Evolutionary conservation across 1,139 yeast species (phyloP).

Genomic region (Yamadazyma dendronema): DNA sequence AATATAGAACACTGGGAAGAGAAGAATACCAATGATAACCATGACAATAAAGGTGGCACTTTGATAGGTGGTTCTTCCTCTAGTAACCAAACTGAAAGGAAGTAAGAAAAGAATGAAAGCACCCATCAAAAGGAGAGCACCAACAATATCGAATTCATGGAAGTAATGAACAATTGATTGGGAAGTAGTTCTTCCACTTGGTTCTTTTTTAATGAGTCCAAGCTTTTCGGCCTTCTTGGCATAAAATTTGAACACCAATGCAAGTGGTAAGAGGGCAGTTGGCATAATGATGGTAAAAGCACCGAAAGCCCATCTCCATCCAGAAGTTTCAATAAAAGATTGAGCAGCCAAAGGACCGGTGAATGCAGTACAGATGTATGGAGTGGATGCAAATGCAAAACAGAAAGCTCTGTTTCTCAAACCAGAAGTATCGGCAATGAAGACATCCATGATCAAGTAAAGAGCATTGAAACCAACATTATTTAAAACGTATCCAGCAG

Average conservation of each 20-base stretch:
- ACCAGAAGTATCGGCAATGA: conserved; percentile 9
- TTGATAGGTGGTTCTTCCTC: conserved; percentile 4
- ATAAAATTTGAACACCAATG: conserved; percentile 4
- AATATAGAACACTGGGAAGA: conserved; percentile 8
- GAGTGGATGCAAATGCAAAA: conserved; percentile 25
- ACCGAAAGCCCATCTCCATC: conserved; percentile 9
- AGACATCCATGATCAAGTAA: conserved; percentile 7
- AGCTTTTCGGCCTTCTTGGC: conserved; percentile 5
- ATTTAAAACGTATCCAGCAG: conserved; percentile 7
- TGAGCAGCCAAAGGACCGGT: conserved; percentile 8
- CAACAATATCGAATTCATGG: conserved; percentile 7
- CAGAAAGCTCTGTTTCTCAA: conserved; percentile 12
- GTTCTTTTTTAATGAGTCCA: conserved; percentile 3
- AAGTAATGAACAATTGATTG: conserved; percentile 5
- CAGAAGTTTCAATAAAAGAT: conserved; percentile 3
- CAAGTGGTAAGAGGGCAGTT: conserved; percentile 4
- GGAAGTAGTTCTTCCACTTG: conserved; percentile 5
- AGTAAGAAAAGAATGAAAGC: conserved; percentile 8
- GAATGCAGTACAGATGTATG: conserved; percentile 9
- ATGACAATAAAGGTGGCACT: conserved; percentile 7
- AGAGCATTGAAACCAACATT: conserved; percentile 3
- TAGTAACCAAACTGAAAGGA: conserved; percentile 6
- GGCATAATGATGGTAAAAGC: conserved; percentile 8
- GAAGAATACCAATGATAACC: conserved; percentile 6
- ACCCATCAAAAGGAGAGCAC: conserved; percentile 8